Evolutionary conservation across 768 basidiomycete genomes (phyloP), one percentile per base, ranked within the genome.

Genomic region (Lepiota brunneoincarnata): DNA sequence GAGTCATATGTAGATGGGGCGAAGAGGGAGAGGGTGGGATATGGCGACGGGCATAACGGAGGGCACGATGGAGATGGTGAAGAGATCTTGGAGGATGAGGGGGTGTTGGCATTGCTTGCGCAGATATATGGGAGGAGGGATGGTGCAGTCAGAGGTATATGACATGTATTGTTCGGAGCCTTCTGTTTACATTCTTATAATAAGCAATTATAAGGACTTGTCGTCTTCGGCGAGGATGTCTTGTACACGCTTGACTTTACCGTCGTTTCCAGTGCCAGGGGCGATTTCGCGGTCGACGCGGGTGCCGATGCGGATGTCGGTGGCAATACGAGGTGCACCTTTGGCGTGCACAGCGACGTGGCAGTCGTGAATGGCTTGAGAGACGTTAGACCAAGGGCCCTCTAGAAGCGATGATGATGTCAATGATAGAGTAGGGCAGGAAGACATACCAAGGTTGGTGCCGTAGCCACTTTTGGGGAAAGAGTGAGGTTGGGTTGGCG

Each of bases 271-370:
- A 40, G 80, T 74, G 4, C 86, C 88, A 1, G 78, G 75, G 4
- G 71, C 68, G 15, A 86, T 77, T 36, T 79, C 72, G 56, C 85
- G 81, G 69, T 95, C 81, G 20, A 81, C 78, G 42, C 95, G 84
- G 1, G 96, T 98, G 39, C 96, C 96, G 49, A 98, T 95, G 23
- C 96, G 87, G 56, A 98, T 89, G 71, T 98, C 95, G 11, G 95
- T 96, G 10, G 91, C 91, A 49, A 94, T 79, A 48, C 87, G 83
- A 14, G 83, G 82, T 0, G 82, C 80, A 20, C 90, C 91, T 65
- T 81, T 78, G 0, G 80, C 82, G 58, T 95, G 93, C 4, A 94
- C 87, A 1, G 91, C 92, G 21, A 79, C 79, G 65, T 98, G 96
- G 65, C 93, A 97, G 56, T 89, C 90, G 59, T 93, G 90, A 58